Evolutionary conservation across 352 stramenopile species (phyloP), one percentile per base, ranked within the genome.

Genomic region (Pythium scleroteichum): DNA sequence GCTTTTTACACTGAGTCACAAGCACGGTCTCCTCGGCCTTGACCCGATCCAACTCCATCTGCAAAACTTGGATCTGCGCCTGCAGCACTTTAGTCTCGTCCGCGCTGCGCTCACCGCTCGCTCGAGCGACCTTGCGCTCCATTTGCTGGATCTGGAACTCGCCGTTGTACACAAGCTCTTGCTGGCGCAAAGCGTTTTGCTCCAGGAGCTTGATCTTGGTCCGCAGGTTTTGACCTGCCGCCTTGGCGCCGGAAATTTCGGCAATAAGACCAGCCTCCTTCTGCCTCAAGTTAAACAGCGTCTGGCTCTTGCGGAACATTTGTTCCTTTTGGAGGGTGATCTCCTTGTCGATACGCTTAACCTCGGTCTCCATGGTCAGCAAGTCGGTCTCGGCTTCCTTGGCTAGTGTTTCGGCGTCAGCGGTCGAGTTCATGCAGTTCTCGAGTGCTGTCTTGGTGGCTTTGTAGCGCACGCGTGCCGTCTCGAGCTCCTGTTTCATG

Each of bases 91-190:
- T 87, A 47, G 97, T 98, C 66, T 99, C 96, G 50, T 98, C 96
- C 39, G 96, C 94, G 32, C 84, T 97, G 22, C 94, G 84, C 65
- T 98, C 92, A 5, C 95, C 96, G 35, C 94, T 94, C 47, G 91
- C 95, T 32, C 93, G 85, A 24, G 94, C 87, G 22, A 98, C 88
- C 61, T 98, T 98, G 44, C 91, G 85, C 73, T 98, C 94, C 79
- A 98, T 98, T 68, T 97, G 91, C 68, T 98, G 93, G 60, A 98
- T 98, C 75, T 98, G 91, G 71, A 98, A 98, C 72, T 98, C 96
- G 47, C 92, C 93, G 68, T 97, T 98, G 71, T 98, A 98, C 51
- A 98, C 76, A 8, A 98, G 76, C 73, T 98, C 95, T 59, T 98
- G 85, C 66, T 99, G 96, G 0, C 88, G 79, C 27, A 95, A 71